These are phyloP conservation scores for Ustilago shanxiensis DNA, from an alignment of 1,284 basidiomycete genomes.

Conservation along the genomic window DNA sequence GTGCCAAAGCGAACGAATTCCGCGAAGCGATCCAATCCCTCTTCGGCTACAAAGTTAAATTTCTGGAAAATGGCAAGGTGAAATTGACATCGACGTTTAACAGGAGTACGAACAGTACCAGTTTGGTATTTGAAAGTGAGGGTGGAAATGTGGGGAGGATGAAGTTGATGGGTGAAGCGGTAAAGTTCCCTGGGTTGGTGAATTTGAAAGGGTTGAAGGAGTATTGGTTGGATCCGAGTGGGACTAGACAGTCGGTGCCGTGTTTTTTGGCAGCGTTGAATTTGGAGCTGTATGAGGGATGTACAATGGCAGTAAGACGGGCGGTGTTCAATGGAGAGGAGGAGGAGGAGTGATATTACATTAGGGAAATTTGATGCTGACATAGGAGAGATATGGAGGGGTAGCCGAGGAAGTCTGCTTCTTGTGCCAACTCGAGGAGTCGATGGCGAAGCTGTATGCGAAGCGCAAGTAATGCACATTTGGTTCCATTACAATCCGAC, in stretches of 20 bases:
- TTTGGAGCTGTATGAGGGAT: conserved; percentile 71
- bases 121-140: conserved; percentile 72
- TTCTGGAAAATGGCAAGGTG: conserved; percentile 85
- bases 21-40: conserved; percentile 82
- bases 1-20: conserved; percentile 82
- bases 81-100: conserved; percentile 83
- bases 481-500: too few relatives aligned
- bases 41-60: conserved; percentile 85
- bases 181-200: conserved; percentile 45
- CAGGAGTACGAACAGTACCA: conserved; percentile 71
- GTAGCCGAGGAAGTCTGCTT: conserved; percentile 43
- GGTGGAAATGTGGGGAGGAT: conserved; percentile 73
- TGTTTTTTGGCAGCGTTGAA: conserved; percentile 74
- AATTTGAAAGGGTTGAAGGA: conserved; percentile 66
- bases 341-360: conserved; percentile 6
- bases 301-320: conserved; percentile 44
- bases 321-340: conserved; percentile 16
- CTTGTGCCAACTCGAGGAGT: conserved; percentile 19
- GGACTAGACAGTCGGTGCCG: conserved; percentile 72
- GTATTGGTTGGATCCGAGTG: conserved; percentile 72
- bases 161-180: conserved; percentile 72
- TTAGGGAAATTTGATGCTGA: conserved; percentile 11
- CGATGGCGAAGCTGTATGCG: conserved; percentile 16
- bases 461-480: not conserved
- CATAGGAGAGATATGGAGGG: conserved; percentile 18